Evolutionary conservation across 169 alveolate genomes (phyloP).

Genomic region (Cryptosporidium ryanae): DNA sequence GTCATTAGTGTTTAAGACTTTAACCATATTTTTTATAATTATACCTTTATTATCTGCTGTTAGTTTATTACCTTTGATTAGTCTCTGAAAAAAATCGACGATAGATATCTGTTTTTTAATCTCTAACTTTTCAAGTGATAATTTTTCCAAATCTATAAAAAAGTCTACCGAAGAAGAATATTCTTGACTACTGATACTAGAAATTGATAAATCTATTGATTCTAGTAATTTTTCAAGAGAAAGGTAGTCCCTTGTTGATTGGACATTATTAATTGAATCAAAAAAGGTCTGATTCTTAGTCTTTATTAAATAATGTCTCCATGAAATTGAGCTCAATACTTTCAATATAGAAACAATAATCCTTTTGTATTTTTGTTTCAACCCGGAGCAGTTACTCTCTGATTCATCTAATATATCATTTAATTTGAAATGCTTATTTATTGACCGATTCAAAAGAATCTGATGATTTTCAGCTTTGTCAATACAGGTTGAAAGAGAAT

Average conservation of each 20-base stretch:
- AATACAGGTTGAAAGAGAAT: conserved; percentile 28
- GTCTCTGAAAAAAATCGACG: neutral
- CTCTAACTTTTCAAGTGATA: neutral
- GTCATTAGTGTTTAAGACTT: neutral
- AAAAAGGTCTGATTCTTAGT: neutral
- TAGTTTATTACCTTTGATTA: neutral
- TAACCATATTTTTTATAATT: conserved; percentile 9
- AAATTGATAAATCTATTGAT: conserved; percentile 27
- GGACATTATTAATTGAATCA: conserved; percentile 16
- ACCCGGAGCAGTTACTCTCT: neutral
- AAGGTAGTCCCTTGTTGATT: conserved; percentile 15
- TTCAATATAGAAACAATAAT: conserved; percentile 38
- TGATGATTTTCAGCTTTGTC: conserved; percentile 63
- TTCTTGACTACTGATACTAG: neutral
- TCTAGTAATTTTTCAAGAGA: conserved; percentile 1
- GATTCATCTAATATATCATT: conserved; percentile 3
- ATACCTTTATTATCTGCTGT: conserved; percentile 5
- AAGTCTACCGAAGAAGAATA: conserved; percentile 13
- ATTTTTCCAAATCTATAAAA: conserved; percentile 8
- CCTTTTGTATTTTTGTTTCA: conserved; percentile 35
- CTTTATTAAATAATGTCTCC: conserved; percentile 46
- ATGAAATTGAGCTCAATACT: conserved; percentile 55
- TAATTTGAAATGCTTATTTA: conserved; percentile 23
- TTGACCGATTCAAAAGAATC: conserved; percentile 7
- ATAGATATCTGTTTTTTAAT: conserved; percentile 1